Base-by-base conservation (phyloP, 2,329 filamentous ascomycete genomes). In the Cercospora janseana region DNA sequence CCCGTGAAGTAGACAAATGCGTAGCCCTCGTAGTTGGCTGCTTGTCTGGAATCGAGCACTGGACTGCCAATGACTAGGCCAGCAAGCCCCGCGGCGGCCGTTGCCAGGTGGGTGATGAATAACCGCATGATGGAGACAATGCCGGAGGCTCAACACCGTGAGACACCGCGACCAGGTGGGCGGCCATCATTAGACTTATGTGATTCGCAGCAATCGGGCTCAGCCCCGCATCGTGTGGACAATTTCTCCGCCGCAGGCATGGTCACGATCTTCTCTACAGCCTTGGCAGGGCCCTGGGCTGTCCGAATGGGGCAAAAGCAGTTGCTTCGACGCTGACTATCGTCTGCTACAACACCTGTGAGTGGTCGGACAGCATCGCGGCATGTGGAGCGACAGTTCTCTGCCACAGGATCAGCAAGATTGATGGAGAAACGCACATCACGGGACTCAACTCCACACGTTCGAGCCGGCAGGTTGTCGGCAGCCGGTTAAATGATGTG, bases 1-100 rank as follows among this genome's bases (percentile, higher is more conserved):
- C 70, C 72, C 0, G 74, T 78, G 57, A 79, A 79, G 57, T 79
- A 80, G 0, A 73, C 69, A 51, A 79, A 79, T 0, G 72, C 72
- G 52, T 79, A 79, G 4, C 73, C 76, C 41, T 58, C 60, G 37
- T 62, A 56, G 6, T 44, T 21, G 2, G 38, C 29, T 12, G 35
- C 24, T 32, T 50, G 49, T 24, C 49, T 50, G 7, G 21, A 20
- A 5, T 20, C 26, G 13, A 46, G 26, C 9, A 29, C n/a, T 18
- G 49, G 43, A 31, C 27, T 47, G 43, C 32, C 37, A 13, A 24
- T 27, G 27, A 31, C 32, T 8, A 52, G 44, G 21, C 43, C 37
- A 8, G 49, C 12, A 18, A 48, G 44, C 3, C 31, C n/a, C 13
- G 35, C 29, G 13, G 49, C 44, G n/a, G 49, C 49, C 20, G 44